Percentiles rank a stretch among this genome's conserved stretches.
phyloP scores from a whole-genome alignment of 441 rosid species.

The Pelargonium cotyledonis region DNA sequence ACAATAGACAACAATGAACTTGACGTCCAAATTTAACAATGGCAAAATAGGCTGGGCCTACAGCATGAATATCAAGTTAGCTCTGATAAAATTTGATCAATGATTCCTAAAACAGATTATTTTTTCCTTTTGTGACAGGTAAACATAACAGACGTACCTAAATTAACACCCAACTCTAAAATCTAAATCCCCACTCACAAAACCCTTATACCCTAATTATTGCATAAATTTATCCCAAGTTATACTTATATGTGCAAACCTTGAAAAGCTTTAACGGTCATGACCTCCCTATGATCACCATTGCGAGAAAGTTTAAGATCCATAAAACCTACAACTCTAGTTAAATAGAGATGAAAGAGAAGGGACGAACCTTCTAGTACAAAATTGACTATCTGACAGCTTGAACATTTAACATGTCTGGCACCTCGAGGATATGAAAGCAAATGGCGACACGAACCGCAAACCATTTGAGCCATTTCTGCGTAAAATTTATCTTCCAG shows the following conservation, averaged over 20 bases:
- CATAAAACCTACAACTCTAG: background rate
- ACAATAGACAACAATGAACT: too few relatives aligned
- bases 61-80: background rate
- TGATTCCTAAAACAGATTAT: too few relatives aligned
- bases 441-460: conserved; percentile 74
- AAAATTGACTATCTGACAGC: conserved; percentile 59
- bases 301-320: background rate
- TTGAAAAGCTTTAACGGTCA: too few relatives aligned
- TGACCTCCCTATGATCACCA: background rate
- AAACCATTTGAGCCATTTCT: conserved; percentile 29
- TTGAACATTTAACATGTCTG: conserved; percentile 53
- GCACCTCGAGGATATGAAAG: conserved; percentile 70
- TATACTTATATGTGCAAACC: too few relatives aligned
- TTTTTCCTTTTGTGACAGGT: too few relatives aligned
- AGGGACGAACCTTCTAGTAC: conserved; percentile 69
- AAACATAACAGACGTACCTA: too few relatives aligned
- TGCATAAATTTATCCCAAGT: too few relatives aligned
- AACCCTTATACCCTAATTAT: too few relatives aligned
- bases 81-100: background rate
- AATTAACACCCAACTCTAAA: too few relatives aligned
- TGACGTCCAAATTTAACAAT: too few relatives aligned
- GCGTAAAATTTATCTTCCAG: conserved; percentile 9
- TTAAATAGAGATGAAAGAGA: conserved; percentile 10
- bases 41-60: background rate
- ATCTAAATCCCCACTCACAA: too few relatives aligned